Evolutionary conservation across 306 rosid species (phyloP), one percentile per base, ranked within the genome.

Genomic region (cucumber (Cucumis sativus)): DNA sequence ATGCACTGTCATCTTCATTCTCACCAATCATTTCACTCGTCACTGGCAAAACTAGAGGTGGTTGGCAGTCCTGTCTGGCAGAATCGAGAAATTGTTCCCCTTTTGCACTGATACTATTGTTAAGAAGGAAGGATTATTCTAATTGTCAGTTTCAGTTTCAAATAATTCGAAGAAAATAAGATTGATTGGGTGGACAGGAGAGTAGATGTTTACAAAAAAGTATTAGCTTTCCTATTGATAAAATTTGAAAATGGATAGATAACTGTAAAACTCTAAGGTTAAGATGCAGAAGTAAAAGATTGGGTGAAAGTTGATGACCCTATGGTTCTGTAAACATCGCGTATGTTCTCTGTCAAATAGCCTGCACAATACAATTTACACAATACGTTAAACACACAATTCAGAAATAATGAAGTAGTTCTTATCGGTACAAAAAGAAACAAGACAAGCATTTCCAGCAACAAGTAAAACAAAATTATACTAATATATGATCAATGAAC

Each of bases 31-130:
- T 87, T 72, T 93, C 97, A 80, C 85, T 73, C 63, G 92, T 87
- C 84, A 89, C 83, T 6, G 87, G 68, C 89, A 93, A 84, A 81
- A 91, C 76, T 76, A 93, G 74, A 40, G 96, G 86, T 47, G 96
- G 91, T 80, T 93, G 97, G 86, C 89, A 68, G 82, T 89, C 96
- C 12, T 91, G 97, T 81, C 83, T 92, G 75, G 84, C 88, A 77
- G 93, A 84, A 60, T 83, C 83, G 80, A 93, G 89, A 89, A 88
- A 93, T 28, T 82, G 74, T 72, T 84, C 80, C 64, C 96, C 97
- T 85, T 89, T 88, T 77, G 78, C 77, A 67, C 89, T 62, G 77
- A 93, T 88, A 80, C 98, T 91, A 90, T 66, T 84, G 69, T 79
- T 85, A 63, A 77, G 75, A 77, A 72, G 67, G 63, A 81, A 84